Conservation (phyloP, 495 filamentous ascomycete species). For the Haplographium delicatum region DNA sequence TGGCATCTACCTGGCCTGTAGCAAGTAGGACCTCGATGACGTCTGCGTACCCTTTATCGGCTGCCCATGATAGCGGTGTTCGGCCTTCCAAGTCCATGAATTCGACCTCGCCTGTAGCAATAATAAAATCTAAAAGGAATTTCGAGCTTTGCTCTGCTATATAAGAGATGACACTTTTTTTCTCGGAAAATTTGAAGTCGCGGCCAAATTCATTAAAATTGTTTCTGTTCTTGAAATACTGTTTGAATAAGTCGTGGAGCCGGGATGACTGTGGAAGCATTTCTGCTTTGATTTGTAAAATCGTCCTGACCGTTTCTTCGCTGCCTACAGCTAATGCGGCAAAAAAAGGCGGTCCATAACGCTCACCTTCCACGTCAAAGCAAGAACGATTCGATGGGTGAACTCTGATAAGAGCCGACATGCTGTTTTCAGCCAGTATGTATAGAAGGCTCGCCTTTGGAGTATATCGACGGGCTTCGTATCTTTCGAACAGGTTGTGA, state of each 20-base stretch:
- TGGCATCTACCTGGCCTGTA: too few relatives aligned
- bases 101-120: neutral
- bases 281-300: neutral
- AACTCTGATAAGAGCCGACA: slow-evolving; percentile 32
- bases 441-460: slow-evolving; percentile 32
- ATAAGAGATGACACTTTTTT: neutral
- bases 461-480: neutral
- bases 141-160: neutral
- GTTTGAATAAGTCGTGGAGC: neutral
- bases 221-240: neutral
- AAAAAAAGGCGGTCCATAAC: neutral
- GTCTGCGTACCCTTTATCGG: neutral
- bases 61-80: neutral
- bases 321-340: neutral
- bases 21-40: slow-evolving; percentile 4
- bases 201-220: neutral
- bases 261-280: neutral
- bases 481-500: neutral
- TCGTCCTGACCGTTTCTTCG: neutral
- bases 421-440: slow-evolving; percentile 36
- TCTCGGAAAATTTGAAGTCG: neutral
- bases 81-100: neutral
- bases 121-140: neutral
- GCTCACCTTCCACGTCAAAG: slow-evolving; percentile 6
- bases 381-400: neutral